A percentile compares a stretch with the other conserved stretches of the same genome.
phyloP scores from a whole-genome alignment of 805 yeast genomes.

The Barnettozyma sp. region DNA sequence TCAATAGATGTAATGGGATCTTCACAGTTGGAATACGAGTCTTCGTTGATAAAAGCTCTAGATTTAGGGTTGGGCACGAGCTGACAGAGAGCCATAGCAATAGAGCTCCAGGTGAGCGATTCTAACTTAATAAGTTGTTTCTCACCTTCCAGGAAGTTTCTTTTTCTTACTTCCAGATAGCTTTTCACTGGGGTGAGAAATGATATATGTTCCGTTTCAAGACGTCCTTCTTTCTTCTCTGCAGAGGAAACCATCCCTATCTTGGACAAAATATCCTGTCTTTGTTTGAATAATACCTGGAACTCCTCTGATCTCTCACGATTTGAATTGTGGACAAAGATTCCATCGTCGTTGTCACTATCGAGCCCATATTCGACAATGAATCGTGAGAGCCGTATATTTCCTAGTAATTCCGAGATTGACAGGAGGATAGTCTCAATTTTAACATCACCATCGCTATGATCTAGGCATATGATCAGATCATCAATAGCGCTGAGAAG shows the following conservation, averaged over 20 bases:
- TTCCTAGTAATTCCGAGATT: slow-evolving; percentile 43
- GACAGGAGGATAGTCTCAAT: slow-evolving; percentile 44
- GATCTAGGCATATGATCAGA: slow-evolving; percentile 54
- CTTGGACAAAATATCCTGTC: slow-evolving; percentile 7
- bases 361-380: slow-evolving; percentile 53
- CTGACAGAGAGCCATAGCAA: slow-evolving; percentile 22
- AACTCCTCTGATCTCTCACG: slow-evolving; percentile 15
- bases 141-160: slow-evolving; percentile 12
- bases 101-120: slow-evolving; percentile 26
- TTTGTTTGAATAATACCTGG: slow-evolving; percentile 11
- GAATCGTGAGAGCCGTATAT: slow-evolving; percentile 44
- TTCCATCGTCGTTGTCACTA: slow-evolving; percentile 39
- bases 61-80: slow-evolving; percentile 31
- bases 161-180: slow-evolving; percentile 6
- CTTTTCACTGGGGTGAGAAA: slow-evolving; percentile 17
- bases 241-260: not conserved
- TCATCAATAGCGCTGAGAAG: slow-evolving; percentile 44
- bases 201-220: not conserved
- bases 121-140: slow-evolving; percentile 11
- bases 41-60: slow-evolving; percentile 33
- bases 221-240: not conserved
- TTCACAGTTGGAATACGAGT: slow-evolving; percentile 46
- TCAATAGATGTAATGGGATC: slow-evolving; percentile 40
- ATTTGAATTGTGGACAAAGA: slow-evolving; percentile 17
- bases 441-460: slow-evolving; percentile 59